phyloP scores from a whole-genome alignment of 371 early-diverging fungal species.

The Apophysomyces elegans region DNA sequence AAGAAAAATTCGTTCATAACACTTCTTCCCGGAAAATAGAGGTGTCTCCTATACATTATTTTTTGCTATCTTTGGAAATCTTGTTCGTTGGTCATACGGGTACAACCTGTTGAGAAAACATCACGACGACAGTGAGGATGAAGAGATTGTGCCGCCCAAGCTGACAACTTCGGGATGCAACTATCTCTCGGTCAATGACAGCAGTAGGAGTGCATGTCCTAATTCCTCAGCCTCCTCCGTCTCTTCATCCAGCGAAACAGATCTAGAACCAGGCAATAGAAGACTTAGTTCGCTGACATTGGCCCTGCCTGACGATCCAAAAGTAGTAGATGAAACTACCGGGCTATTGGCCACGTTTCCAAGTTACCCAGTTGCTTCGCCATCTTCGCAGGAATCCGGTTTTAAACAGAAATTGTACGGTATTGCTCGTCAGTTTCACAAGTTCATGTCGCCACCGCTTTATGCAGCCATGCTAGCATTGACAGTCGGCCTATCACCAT shows the following conservation, averaged over 20 bases:
- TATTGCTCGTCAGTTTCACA: conserved; percentile 19
- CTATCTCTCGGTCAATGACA: conserved; percentile 5
- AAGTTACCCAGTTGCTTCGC: background rate
- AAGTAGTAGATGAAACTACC: conserved; percentile 11
- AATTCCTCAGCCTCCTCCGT: conserved; percentile 12
- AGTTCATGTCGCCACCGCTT: conserved; percentile 68
- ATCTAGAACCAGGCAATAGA: conserved; percentile 17
- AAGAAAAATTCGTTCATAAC: background rate
- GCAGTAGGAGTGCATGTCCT: background rate
- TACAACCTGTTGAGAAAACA: conserved; percentile 55
- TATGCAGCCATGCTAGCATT: conserved; percentile 64
- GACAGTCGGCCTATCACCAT: conserved; percentile 58
- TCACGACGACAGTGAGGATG: conserved; percentile 30
- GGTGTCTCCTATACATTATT: conserved; percentile 79
- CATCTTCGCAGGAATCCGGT: background rate
- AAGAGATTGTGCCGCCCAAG: conserved; percentile 8
- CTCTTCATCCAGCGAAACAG: background rate
- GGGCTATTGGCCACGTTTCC: conserved; percentile 14
- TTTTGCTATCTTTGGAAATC: conserved; percentile 75
- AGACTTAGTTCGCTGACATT: conserved; percentile 24
- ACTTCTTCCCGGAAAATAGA: conserved; percentile 29
- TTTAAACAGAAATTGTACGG: background rate
- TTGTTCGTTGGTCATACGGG: conserved; percentile 80
- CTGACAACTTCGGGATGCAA: conserved; percentile 7
- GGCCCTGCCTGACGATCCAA: conserved; percentile 20